Base-by-base conservation (phyloP, 2,329 filamentous ascomycete species). In the Septoria linicola region DNA sequence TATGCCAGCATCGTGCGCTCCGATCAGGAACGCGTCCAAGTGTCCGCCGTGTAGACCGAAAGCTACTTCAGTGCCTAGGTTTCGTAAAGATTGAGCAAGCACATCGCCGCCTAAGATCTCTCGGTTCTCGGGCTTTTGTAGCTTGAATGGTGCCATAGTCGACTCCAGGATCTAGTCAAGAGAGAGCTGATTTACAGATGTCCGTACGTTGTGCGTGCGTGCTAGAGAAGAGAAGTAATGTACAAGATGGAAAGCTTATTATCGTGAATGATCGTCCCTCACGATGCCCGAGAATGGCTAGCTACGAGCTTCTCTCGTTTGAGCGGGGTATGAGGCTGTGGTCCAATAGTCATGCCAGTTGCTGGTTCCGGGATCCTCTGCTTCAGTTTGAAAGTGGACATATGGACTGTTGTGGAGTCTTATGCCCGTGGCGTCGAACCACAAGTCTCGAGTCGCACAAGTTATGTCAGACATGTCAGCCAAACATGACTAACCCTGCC, bases 11-110 rank as follows among this genome's bases (percentile, higher is more conserved):
- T 68, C 63, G 3, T 67, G 65, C 47, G 71, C 73, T 5, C 72
- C 75, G 59, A 76, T 68, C 2, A 77, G 62, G 52, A 77, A 76
- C 11, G 74, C 73, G 62, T 77, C 74, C 1, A 76, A 66, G 56
- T 77, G 73, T 7, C 75, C 73, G 2, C 74, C 75, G 54, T 76
- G 75, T 8, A 76, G 60, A 16, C 74, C 74, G 50, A 77, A 77
- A 1, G 72, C 70, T 14, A 76, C 71, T 14, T 70, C 65, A 2
- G 72, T 69, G 6, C 73, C 73, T 0, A 75, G 60, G 20, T 70
- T 64, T 21, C 69, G 62, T 3, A 77, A 65, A 8, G 65, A 71
- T 62, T 77, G 74, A 0, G 73, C 74, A 2, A 76, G 64, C 1
- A 77, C 65, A 53, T 76, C 75, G 4, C 73, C 74, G 13, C 73